Evolutionary conservation across 179 eudicot species (phyloP), one percentile per base, ranked within the genome.

Genomic region (Nepenthes alata): DNA sequence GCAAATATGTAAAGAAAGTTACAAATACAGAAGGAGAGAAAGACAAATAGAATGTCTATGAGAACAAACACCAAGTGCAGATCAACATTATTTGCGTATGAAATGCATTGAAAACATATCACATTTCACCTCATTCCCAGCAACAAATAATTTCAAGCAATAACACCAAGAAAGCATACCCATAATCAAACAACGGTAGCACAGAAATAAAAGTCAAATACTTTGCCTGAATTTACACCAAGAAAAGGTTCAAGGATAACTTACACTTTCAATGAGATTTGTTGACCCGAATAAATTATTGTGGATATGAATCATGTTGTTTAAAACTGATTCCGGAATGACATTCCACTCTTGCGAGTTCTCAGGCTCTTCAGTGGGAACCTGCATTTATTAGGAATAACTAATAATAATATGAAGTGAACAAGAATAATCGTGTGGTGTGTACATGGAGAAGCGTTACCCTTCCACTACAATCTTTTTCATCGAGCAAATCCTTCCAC

Each of bases 251-350:
- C 4, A 34, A 14, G 37, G 49, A 36, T 55, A 57, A 52, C 88
- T 48, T 81, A 91, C 97, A 63, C 25, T 66, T 71, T 74, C 76
- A 75, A 76, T 59, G 58, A 85, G 84, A 77, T 85, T 84, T 54
- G 50, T 64, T n/a, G 91, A 85, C 70, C 99, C 99, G 78, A 85
- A 94, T 55, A 91, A 56, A 53, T 74, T 81, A 68, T 72, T 76
- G 78, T 90, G 87, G 63, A 80, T 67, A 59, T 72, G 63, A 69
- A 94, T 86, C 77, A 84, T 69, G 49, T 75, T 77, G 69, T 76
- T 73, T 75, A 83, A 64, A 59, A 78, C 64, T 4, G 86, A 70
- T 16, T 87, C 97, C 69, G 80, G 76, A 65, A 87, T 57, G 51
- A 70, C 64, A 63, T 78, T 82, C 89, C 87, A 83, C 49, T 79